phyloP scores from a whole-genome alignment of 352 stramenopile species.

The Halophytophthora batemanensis region DNA sequence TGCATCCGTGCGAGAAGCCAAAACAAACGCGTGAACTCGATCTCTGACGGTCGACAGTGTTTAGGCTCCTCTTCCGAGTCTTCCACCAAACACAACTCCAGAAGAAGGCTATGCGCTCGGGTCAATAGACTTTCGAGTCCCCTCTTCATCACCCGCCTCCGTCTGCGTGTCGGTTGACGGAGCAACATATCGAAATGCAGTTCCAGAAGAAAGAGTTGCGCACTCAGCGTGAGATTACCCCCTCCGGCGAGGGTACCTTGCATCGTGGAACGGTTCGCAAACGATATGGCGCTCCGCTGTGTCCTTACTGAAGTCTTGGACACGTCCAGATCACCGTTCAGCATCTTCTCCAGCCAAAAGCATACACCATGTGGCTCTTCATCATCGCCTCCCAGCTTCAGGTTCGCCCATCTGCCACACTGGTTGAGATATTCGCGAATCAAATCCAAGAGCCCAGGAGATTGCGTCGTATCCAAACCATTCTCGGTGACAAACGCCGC shows the following conservation, averaged over 20 bases:
- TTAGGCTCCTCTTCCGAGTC: constrained; percentile 16
- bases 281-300: constrained; percentile 9
- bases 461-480: not conserved
- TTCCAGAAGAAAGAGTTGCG: constrained; percentile 61
- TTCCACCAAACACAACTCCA: constrained; percentile 42
- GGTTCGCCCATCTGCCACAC: constrained; percentile 51
- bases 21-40: constrained; percentile 38
- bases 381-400: constrained; percentile 27
- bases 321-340: constrained; percentile 33
- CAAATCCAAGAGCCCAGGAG: constrained; percentile 21
- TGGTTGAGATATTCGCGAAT: constrained; percentile 50
- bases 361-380: constrained; percentile 44
- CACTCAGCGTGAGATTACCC: constrained; percentile 30
- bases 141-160: constrained; percentile 21
- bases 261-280: constrained; percentile 18
- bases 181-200: constrained; percentile 49
- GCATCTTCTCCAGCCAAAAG: constrained; percentile 54
- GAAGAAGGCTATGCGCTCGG: constrained; percentile 34
- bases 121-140: constrained; percentile 23
- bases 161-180: constrained; percentile 20
- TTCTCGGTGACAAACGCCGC: constrained; percentile 12
- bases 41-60: not conserved
- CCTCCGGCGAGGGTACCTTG: constrained; percentile 23
- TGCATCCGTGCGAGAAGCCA: constrained; percentile 57
- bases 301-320: constrained; percentile 3